Evolutionary conservation across 352 stramenopile species (phyloP).

Genomic region (Peronospora farinosa): DNA sequence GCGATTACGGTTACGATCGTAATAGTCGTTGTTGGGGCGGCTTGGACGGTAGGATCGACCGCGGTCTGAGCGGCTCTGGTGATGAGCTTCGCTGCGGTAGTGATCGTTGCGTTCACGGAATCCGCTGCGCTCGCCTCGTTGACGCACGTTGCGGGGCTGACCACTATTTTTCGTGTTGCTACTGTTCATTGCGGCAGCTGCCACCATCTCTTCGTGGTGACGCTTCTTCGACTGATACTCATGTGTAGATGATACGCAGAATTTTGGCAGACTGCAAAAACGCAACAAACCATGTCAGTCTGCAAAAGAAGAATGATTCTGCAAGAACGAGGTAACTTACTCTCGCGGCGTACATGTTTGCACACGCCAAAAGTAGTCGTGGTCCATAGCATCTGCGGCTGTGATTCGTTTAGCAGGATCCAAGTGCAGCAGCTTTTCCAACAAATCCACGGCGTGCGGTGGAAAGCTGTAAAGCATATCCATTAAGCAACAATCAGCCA

Average conservation of each 20-base stretch:
- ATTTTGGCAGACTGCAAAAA: conserved; percentile 66
- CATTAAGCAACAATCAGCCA: not conserved
- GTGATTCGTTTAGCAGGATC: conserved; percentile 92
- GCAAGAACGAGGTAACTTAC: conserved; percentile 33
- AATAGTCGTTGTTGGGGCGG: conserved; percentile 34
- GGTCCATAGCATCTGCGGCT: conserved; percentile 91
- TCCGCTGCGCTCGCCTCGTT: conserved; percentile 25
- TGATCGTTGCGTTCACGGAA: conserved; percentile 32
- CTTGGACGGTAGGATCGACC: conserved; percentile 26
- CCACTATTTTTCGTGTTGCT: conserved; percentile 21
- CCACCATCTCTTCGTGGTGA: conserved; percentile 66
- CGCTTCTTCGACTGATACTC: conserved; percentile 87
- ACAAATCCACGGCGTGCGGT: conserved; percentile 80
- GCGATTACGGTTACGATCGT: conserved; percentile 33
- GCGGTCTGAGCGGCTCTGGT: conserved; percentile 27
- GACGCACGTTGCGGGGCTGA: conserved; percentile 26
- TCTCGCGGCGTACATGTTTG: conserved; percentile 79
- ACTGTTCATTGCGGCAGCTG: conserved; percentile 24
- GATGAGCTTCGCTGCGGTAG: conserved; percentile 25
- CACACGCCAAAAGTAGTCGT: conserved; percentile 94
- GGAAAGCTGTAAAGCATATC: conserved; percentile 46
- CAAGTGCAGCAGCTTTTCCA: conserved; percentile 92
- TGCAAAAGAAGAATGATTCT: not conserved
- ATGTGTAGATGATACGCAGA: conserved; percentile 74
- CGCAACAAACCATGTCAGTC: conserved; percentile 7